These are phyloP conservation scores for Chrysoporthe cubensis DNA, from an alignment of 2,329 filamentous ascomycete species.

Conservation along the genomic window DNA sequence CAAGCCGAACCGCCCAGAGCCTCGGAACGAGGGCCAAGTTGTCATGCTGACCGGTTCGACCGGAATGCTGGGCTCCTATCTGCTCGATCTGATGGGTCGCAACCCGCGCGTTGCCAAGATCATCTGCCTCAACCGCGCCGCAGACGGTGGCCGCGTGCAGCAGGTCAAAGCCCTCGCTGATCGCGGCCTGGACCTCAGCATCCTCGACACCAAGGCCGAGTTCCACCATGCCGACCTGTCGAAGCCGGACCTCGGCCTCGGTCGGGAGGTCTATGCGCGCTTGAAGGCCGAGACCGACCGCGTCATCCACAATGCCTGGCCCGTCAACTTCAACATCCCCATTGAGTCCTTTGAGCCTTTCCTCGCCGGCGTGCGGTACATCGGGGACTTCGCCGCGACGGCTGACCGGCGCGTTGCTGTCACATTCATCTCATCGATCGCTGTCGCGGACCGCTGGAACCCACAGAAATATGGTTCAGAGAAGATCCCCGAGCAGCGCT, in stretches of 20 bases:
- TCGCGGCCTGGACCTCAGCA: conserved; percentile 40
- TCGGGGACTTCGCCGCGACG: conserved; percentile 47
- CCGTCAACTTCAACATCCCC: conserved; percentile 53
- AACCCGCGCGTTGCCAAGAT: conserved; percentile 43
- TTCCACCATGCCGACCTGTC: conserved; percentile 54
- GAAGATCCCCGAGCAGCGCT: conserved; percentile 40
- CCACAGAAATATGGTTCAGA: not conserved
- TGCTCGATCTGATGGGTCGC: conserved; percentile 42
- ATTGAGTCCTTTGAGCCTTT: conserved; percentile 52
- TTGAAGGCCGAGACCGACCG: conserved; percentile 44
- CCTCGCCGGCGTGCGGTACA: conserved; percentile 50
- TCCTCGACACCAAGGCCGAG: conserved; percentile 43
- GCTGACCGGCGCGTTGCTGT: conserved; percentile 41
- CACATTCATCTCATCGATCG: conserved; percentile 47
- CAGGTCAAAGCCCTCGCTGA: conserved; percentile 41
- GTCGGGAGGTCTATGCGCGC: conserved; percentile 38
- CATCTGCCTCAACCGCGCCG: conserved; percentile 49
- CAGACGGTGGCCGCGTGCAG: conserved; percentile 43
- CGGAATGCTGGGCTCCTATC: conserved; percentile 44
- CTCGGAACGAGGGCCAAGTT: conserved; percentile 31
- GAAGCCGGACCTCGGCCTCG: conserved; percentile 50
- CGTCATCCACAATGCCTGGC: conserved; percentile 52
- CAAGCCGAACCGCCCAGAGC: conserved; percentile 32
- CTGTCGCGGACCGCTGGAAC: conserved; percentile 41
- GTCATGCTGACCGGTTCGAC: conserved; percentile 47